phyloP scores from a whole-genome alignment of 164 flowering plant genomes.

The Houttuynia cordata region DNA sequence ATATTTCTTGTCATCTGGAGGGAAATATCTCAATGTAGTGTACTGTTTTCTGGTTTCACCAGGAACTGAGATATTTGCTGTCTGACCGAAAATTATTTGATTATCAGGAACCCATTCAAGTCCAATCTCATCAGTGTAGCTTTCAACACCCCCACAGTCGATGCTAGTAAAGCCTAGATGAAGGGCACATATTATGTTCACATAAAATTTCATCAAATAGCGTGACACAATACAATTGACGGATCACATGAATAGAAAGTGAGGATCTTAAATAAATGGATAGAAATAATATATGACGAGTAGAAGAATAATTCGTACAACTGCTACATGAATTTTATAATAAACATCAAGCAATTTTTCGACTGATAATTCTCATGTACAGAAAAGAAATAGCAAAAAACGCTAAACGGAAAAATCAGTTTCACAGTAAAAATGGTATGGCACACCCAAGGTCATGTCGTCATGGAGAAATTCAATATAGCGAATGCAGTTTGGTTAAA shows the following conservation, averaged over 20 bases:
- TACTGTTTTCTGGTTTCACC: constrained; percentile 73
- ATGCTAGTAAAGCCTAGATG: constrained; percentile 78
- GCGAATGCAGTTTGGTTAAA: too few species aligned
- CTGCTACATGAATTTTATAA: background rate
- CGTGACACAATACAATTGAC: background rate
- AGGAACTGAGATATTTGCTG: constrained; percentile 43
- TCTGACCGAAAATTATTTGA: constrained; percentile 40
- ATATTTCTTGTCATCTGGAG: constrained; percentile 57
- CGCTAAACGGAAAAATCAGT: too few species aligned
- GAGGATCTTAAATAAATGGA: background rate
- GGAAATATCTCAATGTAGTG: constrained; percentile 64
- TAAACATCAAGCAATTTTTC: background rate
- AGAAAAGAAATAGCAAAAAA: too few species aligned
- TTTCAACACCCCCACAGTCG: constrained; percentile 72
- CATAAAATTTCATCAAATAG: background rate
- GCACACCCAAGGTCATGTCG: too few species aligned
- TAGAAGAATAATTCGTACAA: background rate
- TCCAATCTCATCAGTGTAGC: constrained; percentile 75
- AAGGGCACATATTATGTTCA: constrained; percentile 2
- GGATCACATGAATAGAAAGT: background rate
- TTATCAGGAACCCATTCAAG: constrained; percentile 75
- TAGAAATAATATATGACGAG: background rate
- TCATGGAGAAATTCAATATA: too few species aligned
- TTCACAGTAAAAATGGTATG: too few species aligned
- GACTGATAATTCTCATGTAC: too few species aligned